Evolutionary conservation across 1,284 basidiomycete species (phyloP), one percentile per base, ranked within the genome.

Genomic region (Leucoagaricus sp.): DNA sequence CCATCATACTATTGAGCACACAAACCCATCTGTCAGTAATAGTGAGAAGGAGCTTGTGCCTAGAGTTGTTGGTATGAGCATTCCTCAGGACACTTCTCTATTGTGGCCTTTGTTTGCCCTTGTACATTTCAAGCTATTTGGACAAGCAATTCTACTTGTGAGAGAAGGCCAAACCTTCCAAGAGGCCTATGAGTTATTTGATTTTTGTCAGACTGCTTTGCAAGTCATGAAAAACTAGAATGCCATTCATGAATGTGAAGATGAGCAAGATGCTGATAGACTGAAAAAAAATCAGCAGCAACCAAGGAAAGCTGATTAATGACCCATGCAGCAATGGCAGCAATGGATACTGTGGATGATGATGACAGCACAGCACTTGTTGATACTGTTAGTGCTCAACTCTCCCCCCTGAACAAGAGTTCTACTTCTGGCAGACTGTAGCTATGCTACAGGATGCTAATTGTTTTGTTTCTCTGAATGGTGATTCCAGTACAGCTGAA

Each of bases 211-310:
- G 8, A 7, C 17, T 12, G 54, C 49, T 13, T 8, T 17, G 4
- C 9, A 13, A n/a, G 58, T 70, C 13, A 64, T 69, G 53, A 53
- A 61, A 12, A 71, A 71, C 41, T 72, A 69, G 70, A 65, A 70
- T 42, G 69, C 65, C 9, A 60, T 71, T 0, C 55, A 69, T 64
- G 70, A 72, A 55, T 72, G 69, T 60, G 64, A 69, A 56, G 70
- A 72, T 66, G 62, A 67, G 40, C 49, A 64, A 26, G 70, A 72
- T 63, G 66, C 68, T 17, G 70, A 72, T 21, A 25, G 65, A 13
- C 31, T n/a, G n/a, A n/a, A n/a, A n/a, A n/a, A n/a, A n/a, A n/a
- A n/a, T n/a, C n/a, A n/a, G n/a, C n/a, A n/a, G n/a, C n/a, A n/a
- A n/a, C n/a, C n/a, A n/a, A n/a, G n/a, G n/a, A n/a, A n/a, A n/a